A percentile compares a stretch with the other conserved stretches of the same genome.
Evolutionary conservation across 768 basidiomycete species (phyloP).

Genomic region (Phanerochaete sordida): DNA sequence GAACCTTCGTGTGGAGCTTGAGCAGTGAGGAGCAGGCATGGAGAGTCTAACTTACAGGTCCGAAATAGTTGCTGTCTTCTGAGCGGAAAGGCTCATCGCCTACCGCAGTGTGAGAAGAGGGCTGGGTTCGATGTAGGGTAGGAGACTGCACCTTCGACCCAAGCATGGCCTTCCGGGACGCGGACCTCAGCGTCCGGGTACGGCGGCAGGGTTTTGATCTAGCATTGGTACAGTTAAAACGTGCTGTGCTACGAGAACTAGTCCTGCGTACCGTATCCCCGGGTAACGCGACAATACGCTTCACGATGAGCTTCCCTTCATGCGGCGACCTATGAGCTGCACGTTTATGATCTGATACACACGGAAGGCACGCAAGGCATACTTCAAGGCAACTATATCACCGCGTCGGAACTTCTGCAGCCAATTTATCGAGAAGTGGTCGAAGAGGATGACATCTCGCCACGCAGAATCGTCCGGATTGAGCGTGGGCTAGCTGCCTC

Average conservation of each 20-base stretch:
- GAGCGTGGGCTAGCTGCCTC: slow-evolving; percentile 60
- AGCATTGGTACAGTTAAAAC: neutral
- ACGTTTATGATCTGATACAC: no score
- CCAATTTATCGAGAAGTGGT: slow-evolving; percentile 42
- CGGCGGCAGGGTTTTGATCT: slow-evolving; percentile 64
- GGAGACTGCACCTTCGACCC: slow-evolving; percentile 64
- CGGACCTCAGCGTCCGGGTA: slow-evolving; percentile 51
- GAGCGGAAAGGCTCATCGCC: slow-evolving; percentile 67
- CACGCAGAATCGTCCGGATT: slow-evolving; percentile 65
- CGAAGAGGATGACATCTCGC: slow-evolving; percentile 64
- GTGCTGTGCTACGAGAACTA: neutral
- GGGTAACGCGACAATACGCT: slow-evolving; percentile 61
- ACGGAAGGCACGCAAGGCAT: slow-evolving; percentile 12
- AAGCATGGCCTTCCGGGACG: slow-evolving; percentile 62
- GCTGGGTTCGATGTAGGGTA: no score
- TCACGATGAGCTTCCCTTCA: slow-evolving; percentile 51
- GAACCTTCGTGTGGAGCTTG: slow-evolving; percentile 23
- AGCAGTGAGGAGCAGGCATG: neutral
- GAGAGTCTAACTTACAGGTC: slow-evolving; percentile 46
- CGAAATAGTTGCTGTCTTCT: slow-evolving; percentile 70
- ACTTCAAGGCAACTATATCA: slow-evolving; percentile 68
- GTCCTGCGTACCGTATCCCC: slow-evolving; percentile 44
- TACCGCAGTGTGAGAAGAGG: slow-evolving; percentile 19
- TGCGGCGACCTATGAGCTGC: slow-evolving; percentile 61
- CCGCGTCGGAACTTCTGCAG: slow-evolving; percentile 41